Percentiles rank a stretch among this genome's conserved stretches.
Evolutionary conservation across 331 rosid genomes (phyloP).

Genomic region (Rosa hybrid): DNA sequence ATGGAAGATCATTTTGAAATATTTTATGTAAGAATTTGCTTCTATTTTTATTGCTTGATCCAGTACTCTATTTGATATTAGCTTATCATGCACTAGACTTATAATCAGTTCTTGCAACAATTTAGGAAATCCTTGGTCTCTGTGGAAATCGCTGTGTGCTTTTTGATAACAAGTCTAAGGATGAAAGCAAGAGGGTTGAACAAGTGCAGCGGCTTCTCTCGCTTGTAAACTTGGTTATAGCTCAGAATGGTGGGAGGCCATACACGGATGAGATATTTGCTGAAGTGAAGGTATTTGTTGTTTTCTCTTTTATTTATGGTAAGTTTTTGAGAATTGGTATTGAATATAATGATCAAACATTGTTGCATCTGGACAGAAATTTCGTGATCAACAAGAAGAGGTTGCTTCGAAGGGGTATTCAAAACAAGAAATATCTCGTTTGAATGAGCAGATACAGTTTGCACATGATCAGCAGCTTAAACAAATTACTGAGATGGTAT

Average conservation of each 20-base stretch:
- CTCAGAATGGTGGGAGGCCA: conserved; percentile 65
- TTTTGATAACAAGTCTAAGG: conserved; percentile 87
- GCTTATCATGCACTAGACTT: conserved; percentile 6
- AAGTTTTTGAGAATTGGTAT: not conserved
- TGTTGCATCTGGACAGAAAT: conserved; percentile 34
- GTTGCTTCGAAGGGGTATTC: conserved; percentile 62
- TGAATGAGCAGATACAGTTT: conserved; percentile 57
- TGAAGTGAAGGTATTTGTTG: conserved; percentile 62
- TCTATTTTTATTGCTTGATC: not conserved
- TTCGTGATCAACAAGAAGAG: conserved; percentile 48
- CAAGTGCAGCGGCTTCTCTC: conserved; percentile 71
- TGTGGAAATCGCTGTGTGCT: conserved; percentile 70
- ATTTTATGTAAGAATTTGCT: not conserved
- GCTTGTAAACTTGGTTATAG: conserved; percentile 49
- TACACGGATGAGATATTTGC: conserved; percentile 67
- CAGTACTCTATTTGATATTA: not conserved
- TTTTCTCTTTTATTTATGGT: conserved; percentile 6
- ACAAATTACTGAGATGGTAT: conserved; percentile 84
- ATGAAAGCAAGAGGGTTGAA: conserved; percentile 46
- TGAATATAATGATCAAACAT: conserved; percentile 15
- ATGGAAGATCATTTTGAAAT: too few relatives aligned
- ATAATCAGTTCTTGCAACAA: conserved; percentile 11
- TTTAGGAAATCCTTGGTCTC: conserved; percentile 61
- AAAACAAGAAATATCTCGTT: conserved; percentile 34
- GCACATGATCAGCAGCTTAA: conserved; percentile 68